Base-by-base conservation (phyloP, 331 rosid species). In the Malus hybrid region DNA sequence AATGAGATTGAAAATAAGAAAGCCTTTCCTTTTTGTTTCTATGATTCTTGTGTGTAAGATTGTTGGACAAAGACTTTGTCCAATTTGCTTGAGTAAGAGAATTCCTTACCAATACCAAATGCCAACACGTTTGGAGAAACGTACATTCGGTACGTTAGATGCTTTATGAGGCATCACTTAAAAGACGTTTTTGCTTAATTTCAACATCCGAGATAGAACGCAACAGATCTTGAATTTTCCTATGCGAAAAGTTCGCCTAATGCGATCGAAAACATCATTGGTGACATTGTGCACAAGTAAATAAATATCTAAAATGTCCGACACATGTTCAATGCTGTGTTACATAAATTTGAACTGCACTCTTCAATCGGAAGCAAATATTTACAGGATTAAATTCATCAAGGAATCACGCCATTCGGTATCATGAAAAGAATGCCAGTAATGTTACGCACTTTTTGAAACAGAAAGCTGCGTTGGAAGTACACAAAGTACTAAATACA, bases 381-480 rank as follows among this genome's bases (percentile, higher is more conserved):
- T 74, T 80, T 84, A 84, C 87, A 84, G 7, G 65, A 70, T 66
- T 34, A 67, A 68, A 76, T 63, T 78, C 59, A 31, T 24, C 76
- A 15, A 74, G 70, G 73, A 67, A 77, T 69, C 73, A 65, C 70
- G 33, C 78, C 73, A 73, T 56, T 71, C 29, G 84, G 24, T 69
- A 67, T 81, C 76, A 62, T 6, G 72, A 42, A 80, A 80, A 6
- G 57, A 74, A 70, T 52, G 73, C 20, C 80, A 57, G 65, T 66
- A 65, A 60, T 44, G 11, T 74, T 74, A 73, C 76, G 74, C 61
- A 70, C 59, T 16, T 15, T 9, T 20, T 68, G 73, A 73, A 46
- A 24, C 67, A 76, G 7, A 46, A 57, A 19, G 63, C 59, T 10
- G 70, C 28, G 55, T 32, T 27, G 20, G 57, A 70, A 42, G 48